phyloP scores from a whole-genome alignment of 805 yeast genomes.

The Allodekkera sacchari region DNA sequence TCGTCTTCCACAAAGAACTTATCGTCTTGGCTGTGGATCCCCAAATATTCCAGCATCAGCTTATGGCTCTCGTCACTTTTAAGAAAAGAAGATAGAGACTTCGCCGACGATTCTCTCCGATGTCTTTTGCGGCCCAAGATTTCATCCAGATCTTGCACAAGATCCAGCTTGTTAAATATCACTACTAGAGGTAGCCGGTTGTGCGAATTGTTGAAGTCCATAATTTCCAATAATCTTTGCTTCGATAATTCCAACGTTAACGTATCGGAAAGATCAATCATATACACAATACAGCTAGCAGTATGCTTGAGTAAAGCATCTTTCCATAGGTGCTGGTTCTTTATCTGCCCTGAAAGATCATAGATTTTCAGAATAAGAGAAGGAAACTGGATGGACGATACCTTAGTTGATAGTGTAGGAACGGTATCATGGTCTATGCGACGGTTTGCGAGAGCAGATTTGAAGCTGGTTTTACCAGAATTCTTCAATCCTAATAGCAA shows the following conservation, averaged over 20 bases:
- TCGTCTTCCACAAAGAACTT: constrained; percentile 2
- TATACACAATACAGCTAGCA: constrained; percentile 16
- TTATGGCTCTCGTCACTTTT: constrained; percentile 6
- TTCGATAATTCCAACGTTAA: constrained; percentile 18
- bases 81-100: not conserved
- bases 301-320: constrained; percentile 5
- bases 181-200: constrained; percentile 19
- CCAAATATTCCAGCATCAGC: constrained; percentile 12
- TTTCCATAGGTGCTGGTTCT: constrained; percentile 19
- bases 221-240: constrained; percentile 12
- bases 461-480: constrained; percentile 24
- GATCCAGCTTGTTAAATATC: constrained; percentile 23
- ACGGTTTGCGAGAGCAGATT: constrained; percentile 9
- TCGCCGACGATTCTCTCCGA: not conserved
- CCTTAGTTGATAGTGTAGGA: constrained; percentile 18
- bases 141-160: constrained; percentile 13
- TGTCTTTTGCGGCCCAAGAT: constrained; percentile 1
- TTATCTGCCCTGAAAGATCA: constrained; percentile 26
- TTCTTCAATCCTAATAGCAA: constrained; percentile 22
- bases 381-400: constrained; percentile 8
- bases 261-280: constrained; percentile 23
- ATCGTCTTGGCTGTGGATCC: constrained; percentile 6
- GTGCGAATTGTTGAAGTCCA: constrained; percentile 12
- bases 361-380: constrained; percentile 10
- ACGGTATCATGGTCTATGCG: constrained; percentile 11